A percentile compares a stretch with the other conserved stretches of the same genome.
phyloP scores from a whole-genome alignment of 2,329 filamentous ascomycete species.

The Aspergillus fijiensis region DNA sequence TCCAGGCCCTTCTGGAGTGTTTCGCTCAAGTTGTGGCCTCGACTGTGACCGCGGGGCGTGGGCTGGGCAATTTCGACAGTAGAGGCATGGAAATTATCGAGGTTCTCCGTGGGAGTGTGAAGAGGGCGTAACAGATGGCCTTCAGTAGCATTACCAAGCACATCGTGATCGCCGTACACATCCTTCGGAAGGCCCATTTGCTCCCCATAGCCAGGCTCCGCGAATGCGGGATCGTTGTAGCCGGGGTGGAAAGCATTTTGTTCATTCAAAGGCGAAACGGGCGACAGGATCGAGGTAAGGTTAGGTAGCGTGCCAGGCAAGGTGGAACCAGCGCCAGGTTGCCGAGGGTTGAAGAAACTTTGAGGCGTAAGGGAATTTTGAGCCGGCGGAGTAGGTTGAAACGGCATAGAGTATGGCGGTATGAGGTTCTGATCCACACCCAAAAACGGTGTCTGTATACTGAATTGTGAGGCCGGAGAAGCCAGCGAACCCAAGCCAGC shows the following conservation, averaged over 20 bases:
- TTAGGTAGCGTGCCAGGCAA: slow-evolving; percentile 45
- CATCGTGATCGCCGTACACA: slow-evolving; percentile 32
- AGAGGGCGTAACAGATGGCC: slow-evolving; percentile 29
- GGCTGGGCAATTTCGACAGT: slow-evolving; percentile 59
- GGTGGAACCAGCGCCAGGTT: slow-evolving; percentile 59
- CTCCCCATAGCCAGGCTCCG: slow-evolving; percentile 30
- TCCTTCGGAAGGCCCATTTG: slow-evolving; percentile 22
- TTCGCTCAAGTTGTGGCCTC: slow-evolving; percentile 69
- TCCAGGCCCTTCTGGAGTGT: slow-evolving; percentile 82
- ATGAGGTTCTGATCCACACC: slow-evolving; percentile 57
- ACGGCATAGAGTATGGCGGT: slow-evolving; percentile 67
- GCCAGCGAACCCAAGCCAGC: slow-evolving; percentile 64
- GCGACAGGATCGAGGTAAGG: slow-evolving; percentile 57
- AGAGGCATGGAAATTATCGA: slow-evolving; percentile 44
- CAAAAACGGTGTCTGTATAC: slow-evolving; percentile 59
- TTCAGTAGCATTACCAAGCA: slow-evolving; percentile 21
- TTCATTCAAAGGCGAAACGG: slow-evolving; percentile 63
- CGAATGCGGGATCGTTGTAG: slow-evolving; percentile 29
- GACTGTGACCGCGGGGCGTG: slow-evolving; percentile 56
- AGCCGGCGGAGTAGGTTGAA: slow-evolving; percentile 60
- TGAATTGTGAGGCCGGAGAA: slow-evolving; percentile 69
- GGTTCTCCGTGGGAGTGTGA: slow-evolving; percentile 32
- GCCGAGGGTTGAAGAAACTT: slow-evolving; percentile 44
- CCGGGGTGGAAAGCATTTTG: slow-evolving; percentile 41
- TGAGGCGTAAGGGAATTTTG: slow-evolving; percentile 43